Evolutionary conservation across 257 asterid species (phyloP), one percentile per base, ranked within the genome.

Genomic region (Lithospermum erythrorhizon): DNA sequence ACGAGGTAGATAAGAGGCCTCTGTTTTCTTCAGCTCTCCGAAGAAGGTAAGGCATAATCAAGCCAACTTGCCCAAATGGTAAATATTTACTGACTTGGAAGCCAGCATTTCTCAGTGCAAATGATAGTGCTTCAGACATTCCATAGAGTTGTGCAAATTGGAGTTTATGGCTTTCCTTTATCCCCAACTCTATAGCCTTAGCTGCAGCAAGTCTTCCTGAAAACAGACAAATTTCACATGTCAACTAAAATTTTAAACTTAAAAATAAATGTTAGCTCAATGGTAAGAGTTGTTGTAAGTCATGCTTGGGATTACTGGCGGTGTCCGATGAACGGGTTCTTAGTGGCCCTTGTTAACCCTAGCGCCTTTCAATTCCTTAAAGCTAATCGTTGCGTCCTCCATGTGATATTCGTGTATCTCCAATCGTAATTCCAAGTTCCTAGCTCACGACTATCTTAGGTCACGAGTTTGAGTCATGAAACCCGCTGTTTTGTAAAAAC

Each of bases 1-100:
- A 58, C 0, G 99, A 79, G 21, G 90, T 64, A 41, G 95, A 69
- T 18, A 93, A 59, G 11, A 93, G 53, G 0, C 96, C 95, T 61
- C 87, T 77, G 81, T 93, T 93, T 72, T 93, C 99, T 63, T 93
- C 99, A 7, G 96, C 99, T 75, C 99, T 77, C 65, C 97, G 65
- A 18, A 93, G 55, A 20, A 93, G 94, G 69, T 93, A 93, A 0
- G 95, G 97, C 69, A 89, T 93, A 17, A 89, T 80, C 65, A 86
- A 87, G 27, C 85, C 97, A 0, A 93, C 83, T 0, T 95, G 96
- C 14, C 99, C 99, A 63, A 81, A 89, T 11, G 97, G 97, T 77
- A 84, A 52, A 45, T 93, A 93, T 55, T 55, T 55, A 55, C 59
- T 55, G 13, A 55, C 59, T 21, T 24, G 59, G 25, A 22, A 55